A percentile compares a stretch with the other conserved stretches of the same genome.
phyloP scores from a whole-genome alignment of 768 basidiomycete species.

The Amanita muscaria region DNA sequence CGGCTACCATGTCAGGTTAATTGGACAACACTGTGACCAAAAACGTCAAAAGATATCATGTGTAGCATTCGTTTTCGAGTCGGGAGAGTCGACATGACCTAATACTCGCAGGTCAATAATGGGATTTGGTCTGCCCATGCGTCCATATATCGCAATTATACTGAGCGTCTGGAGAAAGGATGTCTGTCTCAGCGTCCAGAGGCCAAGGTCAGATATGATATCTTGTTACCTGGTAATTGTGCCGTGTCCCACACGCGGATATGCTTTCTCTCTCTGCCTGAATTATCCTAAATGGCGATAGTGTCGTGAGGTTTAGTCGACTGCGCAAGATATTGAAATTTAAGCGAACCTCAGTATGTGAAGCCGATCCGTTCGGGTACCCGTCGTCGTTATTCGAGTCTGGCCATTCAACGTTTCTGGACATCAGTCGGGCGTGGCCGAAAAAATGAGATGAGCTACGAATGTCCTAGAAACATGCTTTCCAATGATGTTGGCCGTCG shows the following conservation, averaged over 20 bases:
- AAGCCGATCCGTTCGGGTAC: conserved; percentile 32
- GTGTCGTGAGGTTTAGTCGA: not conserved
- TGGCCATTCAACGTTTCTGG: conserved; percentile 40
- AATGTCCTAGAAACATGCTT: conserved; percentile 22
- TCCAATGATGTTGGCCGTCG: not conserved
- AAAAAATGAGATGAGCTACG: conserved; percentile 33
- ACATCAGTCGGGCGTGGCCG: conserved; percentile 29
- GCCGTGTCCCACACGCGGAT: conserved; percentile 51
- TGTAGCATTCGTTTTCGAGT: conserved; percentile 62
- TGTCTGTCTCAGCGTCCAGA: conserved; percentile 7
- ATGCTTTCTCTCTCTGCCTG: conserved; percentile 47
- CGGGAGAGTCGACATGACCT: conserved; percentile 45
- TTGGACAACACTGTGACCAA: conserved; percentile 34
- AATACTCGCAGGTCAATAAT: conserved; percentile 18
- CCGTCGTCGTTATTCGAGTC: conserved; percentile 32
- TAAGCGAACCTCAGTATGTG: conserved; percentile 36
- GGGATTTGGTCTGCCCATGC: not conserved
- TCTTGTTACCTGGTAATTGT: conserved; percentile 32
- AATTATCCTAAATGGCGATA: conserved; percentile 10
- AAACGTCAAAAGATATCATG: conserved; percentile 52
- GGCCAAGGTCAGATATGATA: not conserved
- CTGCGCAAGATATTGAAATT: not conserved
- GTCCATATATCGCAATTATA: conserved; percentile 40
- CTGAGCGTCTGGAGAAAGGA: conserved; percentile 25
- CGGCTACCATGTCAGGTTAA: too few relatives aligned